Evolutionary conservation across 2,329 filamentous ascomycete genomes (phyloP).

Genomic region (Parafenestella ontariensis): DNA sequence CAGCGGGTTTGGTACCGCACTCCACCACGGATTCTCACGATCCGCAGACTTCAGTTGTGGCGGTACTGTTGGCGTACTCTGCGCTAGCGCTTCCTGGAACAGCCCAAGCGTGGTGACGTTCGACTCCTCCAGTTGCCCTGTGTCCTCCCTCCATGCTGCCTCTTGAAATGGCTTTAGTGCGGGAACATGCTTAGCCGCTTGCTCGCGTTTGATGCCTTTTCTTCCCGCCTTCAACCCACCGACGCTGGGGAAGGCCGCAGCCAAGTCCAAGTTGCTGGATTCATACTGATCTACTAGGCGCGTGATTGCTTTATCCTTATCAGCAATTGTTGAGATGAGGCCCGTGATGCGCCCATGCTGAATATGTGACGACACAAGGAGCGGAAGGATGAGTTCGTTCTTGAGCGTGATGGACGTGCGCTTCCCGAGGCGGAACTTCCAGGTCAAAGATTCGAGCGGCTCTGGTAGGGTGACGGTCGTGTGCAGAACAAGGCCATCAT

Average conservation of each 20-base stretch:
- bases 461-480: constrained; percentile 67
- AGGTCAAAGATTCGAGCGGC: constrained; percentile 68
- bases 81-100: constrained; percentile 43
- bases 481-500: constrained; percentile 57
- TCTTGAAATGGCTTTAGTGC: constrained; percentile 63
- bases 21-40: constrained; percentile 31
- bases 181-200: constrained; percentile 61
- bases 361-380: constrained; percentile 58
- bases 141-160: constrained; percentile 51
- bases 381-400: constrained; percentile 59
- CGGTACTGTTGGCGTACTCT: constrained; percentile 38
- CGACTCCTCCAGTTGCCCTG: constrained; percentile 28
- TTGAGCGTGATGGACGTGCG: constrained; percentile 53
- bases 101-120: constrained; percentile 38
- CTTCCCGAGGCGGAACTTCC: constrained; percentile 66
- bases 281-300: constrained; percentile 67
- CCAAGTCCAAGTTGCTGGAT: constrained; percentile 61
- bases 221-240: constrained; percentile 55
- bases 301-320: constrained; percentile 66
- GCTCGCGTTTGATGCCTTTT: constrained; percentile 56
- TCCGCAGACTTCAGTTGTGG: constrained; percentile 26
- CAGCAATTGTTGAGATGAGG: constrained; percentile 59
- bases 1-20: constrained; percentile 17
- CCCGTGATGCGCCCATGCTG: constrained; percentile 57
- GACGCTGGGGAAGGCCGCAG: constrained; percentile 63